Percentiles rank a stretch among this genome's conserved stretches.
phyloP scores from a whole-genome alignment of 345 rosid genomes.

The Barbarea vulgaris region DNA sequence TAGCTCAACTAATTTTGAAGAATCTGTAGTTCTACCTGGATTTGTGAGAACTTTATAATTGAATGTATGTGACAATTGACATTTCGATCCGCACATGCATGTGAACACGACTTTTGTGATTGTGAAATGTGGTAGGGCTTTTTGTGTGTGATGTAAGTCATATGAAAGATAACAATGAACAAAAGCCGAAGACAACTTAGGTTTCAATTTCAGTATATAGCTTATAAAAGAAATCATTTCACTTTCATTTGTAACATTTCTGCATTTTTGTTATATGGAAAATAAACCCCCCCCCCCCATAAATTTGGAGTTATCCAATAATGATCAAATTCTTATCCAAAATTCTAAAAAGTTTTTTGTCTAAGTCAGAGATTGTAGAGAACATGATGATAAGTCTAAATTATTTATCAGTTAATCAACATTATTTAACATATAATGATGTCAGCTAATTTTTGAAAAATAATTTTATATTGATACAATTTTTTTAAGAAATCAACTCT shows the following conservation, averaged over 20 bases:
- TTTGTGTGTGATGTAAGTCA: slow-evolving; percentile 31
- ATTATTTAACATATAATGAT: not conserved
- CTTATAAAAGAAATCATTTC: not conserved
- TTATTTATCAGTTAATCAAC: not conserved
- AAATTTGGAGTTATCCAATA: not conserved
- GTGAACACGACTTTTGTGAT: slow-evolving; percentile 39
- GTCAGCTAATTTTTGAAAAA: not conserved
- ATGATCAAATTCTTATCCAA: not conserved
- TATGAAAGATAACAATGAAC: slow-evolving; percentile 18
- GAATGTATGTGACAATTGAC: slow-evolving; percentile 3
- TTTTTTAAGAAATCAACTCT: not conserved
- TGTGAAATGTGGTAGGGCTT: slow-evolving; percentile 36
- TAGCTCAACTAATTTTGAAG: not conserved
- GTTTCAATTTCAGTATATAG: slow-evolving; percentile 13
- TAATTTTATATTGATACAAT: not conserved
- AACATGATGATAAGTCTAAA: not conserved
- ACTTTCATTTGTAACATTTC: not conserved
- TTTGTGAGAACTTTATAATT: not conserved
- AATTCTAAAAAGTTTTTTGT: not conserved
- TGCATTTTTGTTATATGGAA: not conserved
- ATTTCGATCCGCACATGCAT: slow-evolving; percentile 35
- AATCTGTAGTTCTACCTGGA: not conserved
- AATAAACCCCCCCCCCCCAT: not conserved
- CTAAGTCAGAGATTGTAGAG: not conserved
- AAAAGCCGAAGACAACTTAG: slow-evolving; percentile 8